phyloP scores from a whole-genome alignment of 163 green algal species.

The Scenedesmus sp. region DNA sequence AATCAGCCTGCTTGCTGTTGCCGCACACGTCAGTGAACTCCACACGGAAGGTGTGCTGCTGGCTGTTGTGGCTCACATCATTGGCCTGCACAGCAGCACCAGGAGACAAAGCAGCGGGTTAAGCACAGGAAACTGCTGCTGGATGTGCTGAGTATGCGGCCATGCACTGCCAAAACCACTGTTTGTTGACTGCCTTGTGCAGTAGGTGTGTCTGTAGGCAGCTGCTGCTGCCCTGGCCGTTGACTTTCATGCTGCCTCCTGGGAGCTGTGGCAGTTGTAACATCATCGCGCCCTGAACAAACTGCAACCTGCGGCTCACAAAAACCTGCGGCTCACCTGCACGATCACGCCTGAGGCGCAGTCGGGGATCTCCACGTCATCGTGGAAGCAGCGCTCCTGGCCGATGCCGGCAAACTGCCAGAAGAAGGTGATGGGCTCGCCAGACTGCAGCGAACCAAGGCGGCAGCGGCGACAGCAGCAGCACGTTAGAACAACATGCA shows the following conservation, averaged over 20 bases:
- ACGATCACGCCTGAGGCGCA: slow-evolving; percentile 19
- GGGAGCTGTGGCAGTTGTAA: no score
- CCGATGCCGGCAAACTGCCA: slow-evolving; percentile 50
- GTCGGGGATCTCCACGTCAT: slow-evolving; percentile 7
- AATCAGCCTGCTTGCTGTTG: slow-evolving; percentile 36
- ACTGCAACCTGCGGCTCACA: no score
- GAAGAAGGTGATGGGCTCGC: slow-evolving; percentile 35
- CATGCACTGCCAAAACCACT: background rate
- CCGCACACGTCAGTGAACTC: slow-evolving; percentile 49
- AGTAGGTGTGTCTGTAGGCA: no score
- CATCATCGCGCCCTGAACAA: no score
- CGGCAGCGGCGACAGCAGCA: background rate
- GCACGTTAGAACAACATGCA: background rate
- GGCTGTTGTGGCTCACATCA: background rate
- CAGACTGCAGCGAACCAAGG: background rate
- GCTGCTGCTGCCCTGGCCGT: no score
- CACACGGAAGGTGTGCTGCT: slow-evolving; percentile 29
- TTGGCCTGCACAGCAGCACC: background rate
- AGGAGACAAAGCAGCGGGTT: background rate
- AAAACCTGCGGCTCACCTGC: background rate
- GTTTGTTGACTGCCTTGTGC: background rate
- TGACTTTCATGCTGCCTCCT: no score
- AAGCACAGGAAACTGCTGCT: no score
- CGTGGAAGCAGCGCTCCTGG: slow-evolving; percentile 35
- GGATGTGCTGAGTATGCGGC: no score